These are phyloP conservation scores for Penicillium alfredii DNA, from an alignment of 495 filamentous ascomycete species.

Conservation along the genomic window DNA sequence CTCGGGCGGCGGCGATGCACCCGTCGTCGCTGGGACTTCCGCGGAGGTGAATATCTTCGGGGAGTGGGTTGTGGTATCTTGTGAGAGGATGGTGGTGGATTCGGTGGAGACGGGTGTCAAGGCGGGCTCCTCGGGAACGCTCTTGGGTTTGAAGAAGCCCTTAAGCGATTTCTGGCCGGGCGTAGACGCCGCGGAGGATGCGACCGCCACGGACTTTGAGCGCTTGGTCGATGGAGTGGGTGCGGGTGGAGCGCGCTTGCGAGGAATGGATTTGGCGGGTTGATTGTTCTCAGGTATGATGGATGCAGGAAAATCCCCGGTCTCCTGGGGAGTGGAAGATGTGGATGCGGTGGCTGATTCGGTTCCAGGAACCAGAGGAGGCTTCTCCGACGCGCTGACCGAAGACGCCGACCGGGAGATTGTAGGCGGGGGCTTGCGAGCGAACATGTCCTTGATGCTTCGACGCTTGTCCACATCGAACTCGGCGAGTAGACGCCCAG, in stretches of 20 bases:
- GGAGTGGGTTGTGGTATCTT: no score
- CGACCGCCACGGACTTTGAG: constrained; percentile 34
- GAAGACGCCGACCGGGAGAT: not conserved
- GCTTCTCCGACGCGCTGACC: constrained; percentile 4
- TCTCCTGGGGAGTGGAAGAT: not conserved
- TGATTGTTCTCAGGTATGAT: constrained; percentile 1
- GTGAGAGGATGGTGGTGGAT: no score
- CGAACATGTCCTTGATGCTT: constrained; percentile 92
- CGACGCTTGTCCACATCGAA: constrained; percentile 64
- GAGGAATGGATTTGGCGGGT: constrained; percentile 14
- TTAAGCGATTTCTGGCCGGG: constrained; percentile 69
- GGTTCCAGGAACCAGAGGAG: constrained; percentile 1
- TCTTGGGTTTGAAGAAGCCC: constrained; percentile 70
- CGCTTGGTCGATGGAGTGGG: constrained; percentile 33
- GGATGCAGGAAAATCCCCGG: not conserved
- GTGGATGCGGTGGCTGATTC: not conserved
- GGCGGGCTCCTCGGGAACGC: not conserved
- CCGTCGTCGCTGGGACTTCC: no score
- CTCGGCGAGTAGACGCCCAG: constrained; percentile 78
- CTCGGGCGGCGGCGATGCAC: not conserved
- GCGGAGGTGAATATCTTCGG: no score
- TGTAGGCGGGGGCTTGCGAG: constrained; percentile 44
- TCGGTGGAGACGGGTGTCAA: not conserved
- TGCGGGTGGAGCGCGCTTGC: constrained; percentile 26
- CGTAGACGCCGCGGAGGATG: constrained; percentile 14